These are phyloP conservation scores for Kwoniella newhampshirensis DNA, from an alignment of 768 basidiomycete genomes.

Conservation along the genomic window DNA sequence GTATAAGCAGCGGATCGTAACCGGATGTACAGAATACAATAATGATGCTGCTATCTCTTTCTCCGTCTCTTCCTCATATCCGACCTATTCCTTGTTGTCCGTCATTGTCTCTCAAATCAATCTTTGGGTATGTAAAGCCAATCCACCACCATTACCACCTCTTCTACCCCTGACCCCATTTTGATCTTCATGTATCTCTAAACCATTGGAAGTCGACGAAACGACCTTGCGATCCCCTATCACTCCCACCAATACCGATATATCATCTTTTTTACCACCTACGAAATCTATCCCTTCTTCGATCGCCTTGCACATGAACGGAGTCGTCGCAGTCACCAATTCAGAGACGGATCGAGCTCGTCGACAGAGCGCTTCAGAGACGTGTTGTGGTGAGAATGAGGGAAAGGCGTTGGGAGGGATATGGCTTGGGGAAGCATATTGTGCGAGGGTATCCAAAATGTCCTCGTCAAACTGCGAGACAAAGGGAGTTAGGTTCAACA, in stretches of 20 bases:
- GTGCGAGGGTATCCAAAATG: slow-evolving; percentile 50
- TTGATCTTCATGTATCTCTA: too few relatives aligned
- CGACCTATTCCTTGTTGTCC: too few relatives aligned
- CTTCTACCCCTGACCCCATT: too few relatives aligned
- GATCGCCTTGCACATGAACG: slow-evolving; percentile 78
- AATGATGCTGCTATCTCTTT: too few relatives aligned
- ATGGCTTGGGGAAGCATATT: slow-evolving; percentile 40
- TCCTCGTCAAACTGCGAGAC: slow-evolving; percentile 53
- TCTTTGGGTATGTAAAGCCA: too few relatives aligned
- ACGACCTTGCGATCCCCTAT: slow-evolving; percentile 52
- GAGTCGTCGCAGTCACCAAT: slow-evolving; percentile 56
- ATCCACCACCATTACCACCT: too few relatives aligned
- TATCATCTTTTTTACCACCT: slow-evolving; percentile 84
- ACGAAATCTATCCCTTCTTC: slow-evolving; percentile 70
- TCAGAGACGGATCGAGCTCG: slow-evolving; percentile 45
- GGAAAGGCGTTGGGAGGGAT: slow-evolving; percentile 21
- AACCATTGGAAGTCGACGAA: neutral
- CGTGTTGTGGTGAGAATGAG: slow-evolving; percentile 48
- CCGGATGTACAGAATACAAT: too few relatives aligned
- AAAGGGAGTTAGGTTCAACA: slow-evolving; percentile 23
- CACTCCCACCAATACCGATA: slow-evolving; percentile 67
- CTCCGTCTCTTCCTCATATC: too few relatives aligned
- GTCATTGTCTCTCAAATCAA: too few relatives aligned
- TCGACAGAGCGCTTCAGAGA: slow-evolving; percentile 51
- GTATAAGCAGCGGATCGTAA: too few relatives aligned